Conservation (phyloP, 2,329 filamentous ascomycete genomes). For the Ophiostoma triangulosporum region DNA sequence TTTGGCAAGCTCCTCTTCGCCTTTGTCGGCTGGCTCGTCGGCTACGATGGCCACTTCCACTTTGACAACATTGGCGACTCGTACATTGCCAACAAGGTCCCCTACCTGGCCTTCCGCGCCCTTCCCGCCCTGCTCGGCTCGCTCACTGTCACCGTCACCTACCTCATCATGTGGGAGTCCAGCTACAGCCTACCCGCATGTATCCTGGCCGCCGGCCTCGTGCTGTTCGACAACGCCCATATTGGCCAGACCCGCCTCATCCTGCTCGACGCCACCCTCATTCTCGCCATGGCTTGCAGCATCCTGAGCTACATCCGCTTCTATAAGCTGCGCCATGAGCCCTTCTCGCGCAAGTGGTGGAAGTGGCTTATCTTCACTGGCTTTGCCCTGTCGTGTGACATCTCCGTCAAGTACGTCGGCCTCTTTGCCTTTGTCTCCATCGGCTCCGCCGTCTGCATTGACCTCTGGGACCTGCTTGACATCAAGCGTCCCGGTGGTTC, state of each 20-base stretch:
- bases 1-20: constrained; percentile 97
- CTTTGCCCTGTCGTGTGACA: constrained; percentile 89
- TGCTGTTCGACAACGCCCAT: constrained; percentile 95
- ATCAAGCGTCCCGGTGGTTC: constrained; percentile 72
- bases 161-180: constrained; percentile 99
- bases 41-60: constrained; percentile 92
- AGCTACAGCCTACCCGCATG: constrained; percentile 92
- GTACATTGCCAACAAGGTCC: constrained; percentile 92
- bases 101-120: constrained; percentile 89
- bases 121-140: constrained; percentile 86
- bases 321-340: constrained; percentile 82
- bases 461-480: constrained; percentile 88
- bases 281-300: constrained; percentile 92
- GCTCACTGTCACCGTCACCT: constrained; percentile 84
- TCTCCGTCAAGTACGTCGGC: constrained; percentile 96
- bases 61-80: constrained; percentile 99
- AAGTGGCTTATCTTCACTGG: constrained; percentile 96
- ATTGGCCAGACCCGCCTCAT: constrained; percentile 94
- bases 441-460: constrained; percentile 82
- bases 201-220: constrained; percentile 67
- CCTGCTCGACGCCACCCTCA: constrained; percentile 82
- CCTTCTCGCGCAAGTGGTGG: constrained; percentile 97
- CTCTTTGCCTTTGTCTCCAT: constrained; percentile 95
- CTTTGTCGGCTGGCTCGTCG: constrained; percentile 92
- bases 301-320: constrained; percentile 92